Evolutionary conservation across 768 basidiomycete species (phyloP).

Genomic region (Cubamyces lactineus): DNA sequence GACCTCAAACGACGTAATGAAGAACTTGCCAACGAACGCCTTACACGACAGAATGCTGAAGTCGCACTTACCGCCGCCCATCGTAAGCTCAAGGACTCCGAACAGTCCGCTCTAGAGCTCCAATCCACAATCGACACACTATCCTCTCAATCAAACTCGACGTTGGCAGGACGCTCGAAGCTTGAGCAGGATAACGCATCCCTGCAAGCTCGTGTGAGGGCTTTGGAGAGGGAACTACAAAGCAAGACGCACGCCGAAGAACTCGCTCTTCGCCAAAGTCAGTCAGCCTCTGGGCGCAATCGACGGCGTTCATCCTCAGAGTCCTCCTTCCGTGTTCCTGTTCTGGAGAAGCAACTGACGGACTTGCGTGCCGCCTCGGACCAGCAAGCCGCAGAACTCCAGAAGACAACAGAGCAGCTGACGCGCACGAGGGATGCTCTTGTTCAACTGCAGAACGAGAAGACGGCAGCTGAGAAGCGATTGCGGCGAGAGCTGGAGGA

Average conservation of each 20-base stretch:
- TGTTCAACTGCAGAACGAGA: constrained; percentile 60
- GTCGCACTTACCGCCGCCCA: constrained; percentile 50
- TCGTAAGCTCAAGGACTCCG: constrained; percentile 54
- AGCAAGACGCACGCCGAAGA: constrained; percentile 24
- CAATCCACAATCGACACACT: constrained; percentile 58
- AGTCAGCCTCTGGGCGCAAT: constrained; percentile 23
- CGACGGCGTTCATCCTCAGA: constrained; percentile 64
- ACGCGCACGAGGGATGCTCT: constrained; percentile 47
- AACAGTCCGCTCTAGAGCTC: constrained; percentile 54
- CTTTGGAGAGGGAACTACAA: constrained; percentile 47
- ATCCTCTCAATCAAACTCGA: constrained; percentile 54
- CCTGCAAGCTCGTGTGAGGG: constrained; percentile 60
- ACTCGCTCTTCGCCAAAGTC: constrained; percentile 19
- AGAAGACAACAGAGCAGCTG: constrained; percentile 49
- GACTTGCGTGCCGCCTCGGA: constrained; percentile 48
- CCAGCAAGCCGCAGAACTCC: constrained; percentile 50
- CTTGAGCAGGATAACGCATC: constrained; percentile 60
- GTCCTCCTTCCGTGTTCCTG: constrained; percentile 50
- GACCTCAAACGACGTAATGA: constrained; percentile 53
- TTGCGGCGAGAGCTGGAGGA: constrained; percentile 48
- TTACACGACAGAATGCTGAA: constrained; percentile 55
- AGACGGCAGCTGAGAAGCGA: constrained; percentile 54
- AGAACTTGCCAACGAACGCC: constrained; percentile 58
- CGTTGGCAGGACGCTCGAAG: constrained; percentile 45
- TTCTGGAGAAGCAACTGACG: constrained; percentile 59